Base-by-base conservation (phyloP, 163 green algal species). In the Volvox carteri region DNA sequence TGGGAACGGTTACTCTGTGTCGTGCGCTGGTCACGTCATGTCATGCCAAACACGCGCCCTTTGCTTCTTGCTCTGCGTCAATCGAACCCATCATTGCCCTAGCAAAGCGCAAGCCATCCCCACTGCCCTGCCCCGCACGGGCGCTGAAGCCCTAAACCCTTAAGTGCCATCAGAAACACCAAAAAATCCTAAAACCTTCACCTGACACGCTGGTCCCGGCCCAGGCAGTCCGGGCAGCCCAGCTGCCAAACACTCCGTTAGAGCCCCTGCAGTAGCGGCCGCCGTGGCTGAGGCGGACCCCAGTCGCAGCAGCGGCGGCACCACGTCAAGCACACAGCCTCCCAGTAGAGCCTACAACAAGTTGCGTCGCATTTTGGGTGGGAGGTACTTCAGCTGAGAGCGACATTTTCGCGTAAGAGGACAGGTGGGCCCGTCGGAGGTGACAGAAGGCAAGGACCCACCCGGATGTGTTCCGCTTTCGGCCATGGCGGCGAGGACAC, bases 241-340 rank as follows among this genome's bases (percentile, higher is more conserved):
- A 1, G 11, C 23, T 46, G 65, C 65, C 81, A 87, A 33, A 30
- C 30, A 14, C 48, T 79, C 81, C 30, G 48, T 23, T 16, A 79
- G 33, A 3, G 30, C 46, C 18, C 28, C 78, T 5, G 37, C 60
- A 4, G 19, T 21, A 3, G 60, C 42, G 9, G 81, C 81, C 9
- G 65, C 44, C 30, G 4, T 14, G 2, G 81, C 44, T 2, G 58
- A 77, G 1, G 46, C 46, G 3, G 46, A 37, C 9, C 30, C 65
- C 48, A 87, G 81, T 0, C 33, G 42, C 46, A 79, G 46, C 18
- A 87, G 65, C 19, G 62, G 65, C 1, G 81, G 81, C 8, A 72
- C 6, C 30, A 79, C 46, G 30, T 87, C 81, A 1, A 87, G 33
- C 11, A 37, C 67, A 54, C 7, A 25, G 65, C 14, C 1, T 30